Conservation (phyloP, 495 filamentous ascomycete genomes). For the Emericellopsis terricola region DNA sequence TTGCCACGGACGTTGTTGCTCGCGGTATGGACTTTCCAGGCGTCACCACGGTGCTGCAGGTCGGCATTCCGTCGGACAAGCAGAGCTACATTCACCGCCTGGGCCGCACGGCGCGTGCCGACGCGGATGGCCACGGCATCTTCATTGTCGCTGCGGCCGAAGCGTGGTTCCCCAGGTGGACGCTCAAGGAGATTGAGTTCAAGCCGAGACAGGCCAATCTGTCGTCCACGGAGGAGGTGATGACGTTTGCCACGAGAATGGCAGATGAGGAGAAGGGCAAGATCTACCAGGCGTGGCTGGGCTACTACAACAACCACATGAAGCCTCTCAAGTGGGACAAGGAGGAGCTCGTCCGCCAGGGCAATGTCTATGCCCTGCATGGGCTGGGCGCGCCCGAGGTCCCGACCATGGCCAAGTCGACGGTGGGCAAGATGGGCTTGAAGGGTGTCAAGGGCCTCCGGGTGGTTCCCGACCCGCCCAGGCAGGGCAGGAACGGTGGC, state of each 20-base stretch:
- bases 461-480: constrained; percentile 10
- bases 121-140: constrained; percentile 47
- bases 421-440: constrained; percentile 34
- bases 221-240: constrained; percentile 4
- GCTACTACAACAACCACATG: constrained; percentile 32
- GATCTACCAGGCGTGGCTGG: constrained; percentile 22
- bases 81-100: constrained; percentile 61
- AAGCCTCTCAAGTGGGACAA: constrained; percentile 23
- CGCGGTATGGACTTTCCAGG: constrained; percentile 63
- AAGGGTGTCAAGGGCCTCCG: constrained; percentile 23
- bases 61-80: constrained; percentile 39
- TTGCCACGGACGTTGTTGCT: constrained; percentile 54
- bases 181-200: constrained; percentile 17
- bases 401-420: constrained; percentile 22
- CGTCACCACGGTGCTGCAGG: constrained; percentile 55
- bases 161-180: constrained; percentile 35
- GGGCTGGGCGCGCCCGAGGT: constrained; percentile 26
- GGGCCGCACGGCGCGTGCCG: constrained; percentile 54
- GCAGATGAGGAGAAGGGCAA: constrained; percentile 8
- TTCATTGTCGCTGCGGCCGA: constrained; percentile 43
- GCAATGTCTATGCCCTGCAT: constrained; percentile 22
- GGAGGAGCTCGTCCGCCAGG: constrained; percentile 19
- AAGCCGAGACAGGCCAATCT: constrained; percentile 11
- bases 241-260: constrained; percentile 6
- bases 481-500: too few relatives aligned